Evolutionary conservation across 129 eudicot genomes (phyloP).

Genomic region (Escallonia rubra): DNA sequence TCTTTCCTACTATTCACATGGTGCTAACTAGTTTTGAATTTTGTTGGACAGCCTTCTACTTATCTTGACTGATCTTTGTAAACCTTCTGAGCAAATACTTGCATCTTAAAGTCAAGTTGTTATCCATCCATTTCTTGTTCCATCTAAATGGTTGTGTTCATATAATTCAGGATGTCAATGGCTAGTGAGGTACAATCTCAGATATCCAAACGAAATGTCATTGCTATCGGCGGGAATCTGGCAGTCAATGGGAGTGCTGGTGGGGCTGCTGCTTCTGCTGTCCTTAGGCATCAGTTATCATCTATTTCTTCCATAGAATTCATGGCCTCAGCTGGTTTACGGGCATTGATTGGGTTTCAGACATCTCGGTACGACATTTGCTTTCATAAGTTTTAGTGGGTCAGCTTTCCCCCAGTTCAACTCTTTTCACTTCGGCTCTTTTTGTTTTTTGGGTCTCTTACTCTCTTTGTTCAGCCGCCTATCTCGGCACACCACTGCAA

Average conservation of each 20-base stretch:
- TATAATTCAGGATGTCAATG: conserved; percentile 74
- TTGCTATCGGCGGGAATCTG: conserved; percentile 84
- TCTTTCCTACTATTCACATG: no score
- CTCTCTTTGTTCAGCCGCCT: conserved; percentile 54
- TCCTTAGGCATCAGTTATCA: conserved; percentile 71
- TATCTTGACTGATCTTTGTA: no score
- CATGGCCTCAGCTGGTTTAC: conserved; percentile 79
- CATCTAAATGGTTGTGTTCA: neutral
- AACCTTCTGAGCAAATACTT: no score
- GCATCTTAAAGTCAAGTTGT: neutral
- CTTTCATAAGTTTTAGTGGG: neutral
- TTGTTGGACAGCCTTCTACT: no score
- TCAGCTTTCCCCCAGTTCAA: neutral
- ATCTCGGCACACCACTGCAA: conserved; percentile 71
- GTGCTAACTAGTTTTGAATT: no score
- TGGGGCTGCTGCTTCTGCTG: conserved; percentile 72
- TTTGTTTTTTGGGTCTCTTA: conserved; percentile 2
- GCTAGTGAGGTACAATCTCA: conserved; percentile 84
- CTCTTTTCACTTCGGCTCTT: neutral
- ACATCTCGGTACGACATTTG: conserved; percentile 56
- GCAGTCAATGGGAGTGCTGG: conserved; percentile 77
- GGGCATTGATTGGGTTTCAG: conserved; percentile 67
- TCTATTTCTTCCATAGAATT: conserved; percentile 64
- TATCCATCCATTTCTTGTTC: conserved; percentile 2
- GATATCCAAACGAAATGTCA: conserved; percentile 55